Evolutionary conservation across 2,329 filamentous ascomycete species (phyloP).

Genomic region (Verticillium albo-atrum): DNA sequence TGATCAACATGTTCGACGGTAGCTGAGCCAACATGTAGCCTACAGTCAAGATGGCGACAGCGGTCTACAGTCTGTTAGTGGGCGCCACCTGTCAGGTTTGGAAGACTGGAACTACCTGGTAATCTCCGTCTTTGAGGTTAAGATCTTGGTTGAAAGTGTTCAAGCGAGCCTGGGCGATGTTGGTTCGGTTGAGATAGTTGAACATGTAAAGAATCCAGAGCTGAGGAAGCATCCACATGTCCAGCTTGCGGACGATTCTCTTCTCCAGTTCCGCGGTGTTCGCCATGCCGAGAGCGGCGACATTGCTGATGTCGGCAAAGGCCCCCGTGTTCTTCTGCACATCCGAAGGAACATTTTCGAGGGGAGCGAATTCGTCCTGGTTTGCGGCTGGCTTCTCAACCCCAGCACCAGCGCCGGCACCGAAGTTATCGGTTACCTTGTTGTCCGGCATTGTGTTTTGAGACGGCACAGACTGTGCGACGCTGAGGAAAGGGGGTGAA

Average conservation of each 20-base stretch:
- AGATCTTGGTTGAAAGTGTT: slow-evolving; percentile 18
- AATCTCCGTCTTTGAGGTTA: slow-evolving; percentile 10
- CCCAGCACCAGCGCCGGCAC: not conserved
- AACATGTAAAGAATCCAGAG: slow-evolving; percentile 16
- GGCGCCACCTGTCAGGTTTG: not conserved
- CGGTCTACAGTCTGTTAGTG: slow-evolving; percentile 25
- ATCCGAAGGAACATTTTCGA: not conserved
- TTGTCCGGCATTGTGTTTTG: not conserved
- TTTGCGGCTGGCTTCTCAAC: not conserved
- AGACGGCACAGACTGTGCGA: not conserved
- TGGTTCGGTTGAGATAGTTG: slow-evolving; percentile 15
- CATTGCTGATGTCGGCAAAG: not conserved
- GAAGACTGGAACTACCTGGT: not conserved
- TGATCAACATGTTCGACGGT: slow-evolving; percentile 55
- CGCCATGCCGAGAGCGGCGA: not conserved
- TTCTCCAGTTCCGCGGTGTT: slow-evolving; percentile 3
- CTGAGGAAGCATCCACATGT: slow-evolving; percentile 14
- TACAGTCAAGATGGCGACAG: slow-evolving; percentile 19
- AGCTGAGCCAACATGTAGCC: slow-evolving; percentile 59
- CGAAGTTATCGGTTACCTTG: not conserved
- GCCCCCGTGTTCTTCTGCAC: not conserved
- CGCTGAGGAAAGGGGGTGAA: too few species aligned
- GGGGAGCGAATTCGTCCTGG: not conserved
- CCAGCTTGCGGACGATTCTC: slow-evolving; percentile 12
- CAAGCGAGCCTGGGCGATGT: slow-evolving; percentile 17